Evolutionary conservation across 2,329 filamentous ascomycete species (phyloP), one percentile per base, ranked within the genome.

Genomic region (Claviceps digitariae): DNA sequence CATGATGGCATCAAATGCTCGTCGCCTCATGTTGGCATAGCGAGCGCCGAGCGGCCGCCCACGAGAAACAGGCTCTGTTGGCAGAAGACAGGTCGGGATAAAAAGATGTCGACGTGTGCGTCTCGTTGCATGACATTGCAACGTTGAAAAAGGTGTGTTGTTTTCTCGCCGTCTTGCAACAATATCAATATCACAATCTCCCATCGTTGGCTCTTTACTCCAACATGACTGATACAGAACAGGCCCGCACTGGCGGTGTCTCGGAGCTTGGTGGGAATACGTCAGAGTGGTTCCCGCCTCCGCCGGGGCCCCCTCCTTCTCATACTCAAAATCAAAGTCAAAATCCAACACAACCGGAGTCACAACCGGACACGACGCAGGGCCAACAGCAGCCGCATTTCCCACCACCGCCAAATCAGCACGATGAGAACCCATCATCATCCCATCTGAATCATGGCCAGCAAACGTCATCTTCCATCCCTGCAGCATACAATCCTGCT

Each of bases 401-500:
- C n/a, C n/a, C n/a, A n/a, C 23, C 43, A 31, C 45, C 45, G 23
- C 38, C 27, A 17, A 17, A 34, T 12, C 43, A 48, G 34, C 49
- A 51, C 15, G 27, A 27, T 17, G 36, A 27, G 29, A 2, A 54
- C 66, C 38, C 38, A 41, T 9, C 41, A 15, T 34, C 47, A n/a
- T 43, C 20, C 20, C 40, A 20, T n/a, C 2, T 20, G 38, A 55
- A 57, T 36, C 52, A 55, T 9, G 13, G 50, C 36, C 57, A 55
- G 21, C 52, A 51, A n/a, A 48, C 53, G 13, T 56, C 54, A 48
- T 66, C 66, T 25, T 47, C 55, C 8, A 67, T 67, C 25, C 64
- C 65, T n/a, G n/a, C n/a, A 2, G 55, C 60, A 4, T 66, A 67
- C 44, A 59, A 65, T 43, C 64, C 65, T 48, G 63, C 63, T 2